These are phyloP conservation scores for Podaxis sp. DNA, from an alignment of 768 basidiomycete genomes.

Conservation along the genomic window DNA sequence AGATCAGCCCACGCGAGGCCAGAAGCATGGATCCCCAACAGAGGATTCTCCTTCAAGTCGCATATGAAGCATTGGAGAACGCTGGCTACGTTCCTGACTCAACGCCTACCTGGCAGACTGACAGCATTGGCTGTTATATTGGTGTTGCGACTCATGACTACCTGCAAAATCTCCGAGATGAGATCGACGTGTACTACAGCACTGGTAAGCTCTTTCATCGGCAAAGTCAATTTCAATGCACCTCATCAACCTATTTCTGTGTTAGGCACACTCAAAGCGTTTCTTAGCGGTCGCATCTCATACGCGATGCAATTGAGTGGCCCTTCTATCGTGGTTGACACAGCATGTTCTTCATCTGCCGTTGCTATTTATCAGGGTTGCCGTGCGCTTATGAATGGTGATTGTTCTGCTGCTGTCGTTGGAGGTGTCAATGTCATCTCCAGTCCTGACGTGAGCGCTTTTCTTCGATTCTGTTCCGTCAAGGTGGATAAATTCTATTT, in stretches of 20 bases:
- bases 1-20: conserved; percentile 71
- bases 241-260: background rate
- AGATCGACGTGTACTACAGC: conserved; percentile 69
- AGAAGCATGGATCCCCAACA: conserved; percentile 78
- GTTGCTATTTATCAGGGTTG: conserved; percentile 68
- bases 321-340: conserved; percentile 70
- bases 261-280: conserved; percentile 63
- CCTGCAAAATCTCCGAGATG: conserved; percentile 53
- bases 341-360: conserved; percentile 70
- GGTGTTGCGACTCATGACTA: conserved; percentile 75
- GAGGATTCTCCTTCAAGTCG: conserved; percentile 60
- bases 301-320: conserved; percentile 67
- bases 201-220: conserved; percentile 39
- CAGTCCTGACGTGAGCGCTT: conserved; percentile 59
- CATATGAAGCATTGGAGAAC: conserved; percentile 65
- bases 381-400: conserved; percentile 56
- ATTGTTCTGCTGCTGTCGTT: conserved; percentile 69
- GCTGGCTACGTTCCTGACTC: conserved; percentile 68
- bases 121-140: conserved; percentile 60
- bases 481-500: background rate
- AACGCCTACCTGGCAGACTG: conserved; percentile 46
- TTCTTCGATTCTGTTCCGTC: background rate
- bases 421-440: conserved; percentile 72
- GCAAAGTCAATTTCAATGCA: background rate
- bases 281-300: conserved; percentile 69